phyloP scores from a whole-genome alignment of 2,329 filamentous ascomycete genomes.

The Stagonosporopsis rhizophila region DNA sequence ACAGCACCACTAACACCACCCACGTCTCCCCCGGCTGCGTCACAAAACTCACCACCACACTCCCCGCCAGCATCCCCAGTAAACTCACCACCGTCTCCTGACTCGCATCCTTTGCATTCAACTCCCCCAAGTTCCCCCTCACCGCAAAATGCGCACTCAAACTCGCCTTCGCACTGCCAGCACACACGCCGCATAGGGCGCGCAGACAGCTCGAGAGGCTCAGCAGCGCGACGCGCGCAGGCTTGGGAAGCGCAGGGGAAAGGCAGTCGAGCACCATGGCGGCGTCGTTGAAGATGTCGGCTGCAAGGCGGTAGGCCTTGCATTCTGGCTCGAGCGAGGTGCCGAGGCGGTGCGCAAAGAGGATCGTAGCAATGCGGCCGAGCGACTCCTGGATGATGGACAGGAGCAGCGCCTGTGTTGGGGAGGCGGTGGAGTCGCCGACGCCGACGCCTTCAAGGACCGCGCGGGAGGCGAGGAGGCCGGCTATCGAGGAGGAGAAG shows the following conservation, averaged over 20 bases:
- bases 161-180: constrained; percentile 87
- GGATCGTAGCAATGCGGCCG: constrained; percentile 81
- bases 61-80: constrained; percentile 84
- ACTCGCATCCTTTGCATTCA: constrained; percentile 94
- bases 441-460: constrained; percentile 73
- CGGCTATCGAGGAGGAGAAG: constrained; percentile 82
- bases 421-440: constrained; percentile 78
- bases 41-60: constrained; percentile 78
- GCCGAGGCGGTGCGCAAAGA: constrained; percentile 83
- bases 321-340: constrained; percentile 87
- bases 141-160: constrained; percentile 90
- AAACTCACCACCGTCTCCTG: constrained; percentile 94
- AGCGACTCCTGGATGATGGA: constrained; percentile 84
- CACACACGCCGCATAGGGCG: constrained; percentile 85
- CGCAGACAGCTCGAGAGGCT: constrained; percentile 68
- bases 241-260: constrained; percentile 73
- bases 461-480: constrained; percentile 80
- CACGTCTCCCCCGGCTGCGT: constrained; percentile 76
- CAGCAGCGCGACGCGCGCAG: constrained; percentile 63
- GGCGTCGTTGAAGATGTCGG: constrained; percentile 86
- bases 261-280: constrained; percentile 87
- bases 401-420: constrained; percentile 81
- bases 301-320: constrained; percentile 86
- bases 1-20: constrained; percentile 72
- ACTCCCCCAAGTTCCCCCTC: constrained; percentile 85